Evolutionary conservation across 2,329 filamentous ascomycete species (phyloP).

Genomic region (Hymenoscyphus infarciens): DNA sequence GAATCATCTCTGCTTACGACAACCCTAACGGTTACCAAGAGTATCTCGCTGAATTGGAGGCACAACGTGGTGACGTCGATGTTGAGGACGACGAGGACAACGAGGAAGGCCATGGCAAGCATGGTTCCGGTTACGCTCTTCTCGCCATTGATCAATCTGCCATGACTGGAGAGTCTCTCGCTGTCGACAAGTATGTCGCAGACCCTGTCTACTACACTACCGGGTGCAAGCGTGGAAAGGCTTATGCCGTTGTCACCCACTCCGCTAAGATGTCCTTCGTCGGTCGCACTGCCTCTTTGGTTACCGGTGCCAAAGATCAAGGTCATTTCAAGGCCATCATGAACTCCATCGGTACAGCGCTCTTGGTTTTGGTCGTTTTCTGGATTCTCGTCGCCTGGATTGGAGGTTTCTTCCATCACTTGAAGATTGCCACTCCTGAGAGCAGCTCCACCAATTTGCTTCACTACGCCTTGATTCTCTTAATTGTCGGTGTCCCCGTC

Average conservation of each 20-base stretch:
- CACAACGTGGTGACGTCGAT: constrained; percentile 56
- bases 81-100: constrained; percentile 54
- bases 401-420: constrained; percentile 72
- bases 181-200: constrained; percentile 76
- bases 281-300: constrained; percentile 69
- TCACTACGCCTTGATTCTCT: constrained; percentile 64
- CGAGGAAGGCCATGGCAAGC: constrained; percentile 52
- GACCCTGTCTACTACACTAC: constrained; percentile 76
- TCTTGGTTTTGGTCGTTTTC: constrained; percentile 73
- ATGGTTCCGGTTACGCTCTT: constrained; percentile 57
- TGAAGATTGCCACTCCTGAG: constrained; percentile 58
- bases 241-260: constrained; percentile 64
- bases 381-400: constrained; percentile 74
- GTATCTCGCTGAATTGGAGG: constrained; percentile 62
- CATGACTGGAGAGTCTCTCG: constrained; percentile 77
- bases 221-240: constrained; percentile 77
- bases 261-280: constrained; percentile 72
- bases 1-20: constrained; percentile 70
- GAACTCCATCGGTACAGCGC: constrained; percentile 73
- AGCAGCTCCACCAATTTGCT: constrained; percentile 60
- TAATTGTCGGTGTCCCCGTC: constrained; percentile 76
- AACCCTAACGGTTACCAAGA: constrained; percentile 63
- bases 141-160: constrained; percentile 74
- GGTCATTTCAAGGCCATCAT: constrained; percentile 82
- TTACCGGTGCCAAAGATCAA: constrained; percentile 71